Base-by-base conservation (phyloP, 257 asterid species). In the Solanum pimpinellifolium region DNA sequence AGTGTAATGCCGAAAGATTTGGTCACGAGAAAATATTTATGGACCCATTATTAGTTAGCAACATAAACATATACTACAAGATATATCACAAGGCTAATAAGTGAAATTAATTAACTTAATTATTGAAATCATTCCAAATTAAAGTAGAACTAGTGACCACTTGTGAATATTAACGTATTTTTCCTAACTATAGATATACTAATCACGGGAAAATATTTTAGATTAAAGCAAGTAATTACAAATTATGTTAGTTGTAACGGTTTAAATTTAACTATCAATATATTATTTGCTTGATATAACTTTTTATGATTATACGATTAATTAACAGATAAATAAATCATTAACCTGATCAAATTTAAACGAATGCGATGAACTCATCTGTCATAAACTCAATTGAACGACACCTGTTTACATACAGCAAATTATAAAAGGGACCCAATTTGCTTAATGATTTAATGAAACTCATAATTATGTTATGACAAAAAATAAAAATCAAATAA, bases 261-360 rank as follows among this genome's bases (percentile, higher is more conserved):
- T 0, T 52, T 9, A 52, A 0, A 52, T 52, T 3, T 52, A 16
- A 52, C 62, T 16, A 6, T 6, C 10, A 52, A 6, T 52, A 0
- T 52, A 52, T 52, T 52, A 0, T 16, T 52, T 0, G 4, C 10
- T 52, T 52, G 62, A 52, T 52, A 52, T 52, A 16, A 16, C 23
- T 0, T 52, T 16, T 16, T 52, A 0, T 52, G 0, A 16, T 6
- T 52, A 9, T 41, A 41, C 12, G 1, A 41, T 41, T 3, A 41
- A 44, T 46, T 46, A 46, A 12, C 12, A 1, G 1, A 46, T 12
- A 46, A 46, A 46, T 46, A 11, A 46, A 46, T 46, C 1, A 46
- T 46, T 46, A 46, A 12, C 16, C 16, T 46, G 6, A 5, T 46
- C 14, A 46, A 44, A 44, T 11, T 44, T 44, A 11, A 11, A 44